Conservation (phyloP, 305 asterid species). For the Rubia occidens region DNA sequence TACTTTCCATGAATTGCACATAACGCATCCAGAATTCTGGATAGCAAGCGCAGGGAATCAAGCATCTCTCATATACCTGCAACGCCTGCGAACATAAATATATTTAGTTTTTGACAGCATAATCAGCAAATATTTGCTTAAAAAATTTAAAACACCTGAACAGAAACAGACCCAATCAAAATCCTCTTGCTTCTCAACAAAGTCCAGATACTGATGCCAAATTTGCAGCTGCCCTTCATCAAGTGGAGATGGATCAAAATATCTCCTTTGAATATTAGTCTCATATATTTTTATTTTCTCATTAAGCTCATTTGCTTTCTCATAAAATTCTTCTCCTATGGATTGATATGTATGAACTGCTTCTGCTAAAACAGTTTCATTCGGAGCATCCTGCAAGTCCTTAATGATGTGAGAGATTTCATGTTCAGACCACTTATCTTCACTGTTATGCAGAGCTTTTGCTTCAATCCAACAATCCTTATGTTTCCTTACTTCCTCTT, state of each 20-base stretch:
- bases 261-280: slow-evolving; percentile 46
- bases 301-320: slow-evolving; percentile 47
- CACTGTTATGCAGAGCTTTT: slow-evolving; percentile 31
- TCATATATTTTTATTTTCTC: slow-evolving; percentile 59
- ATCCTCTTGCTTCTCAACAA: slow-evolving; percentile 62
- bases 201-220: slow-evolving; percentile 86
- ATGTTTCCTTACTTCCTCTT: slow-evolving; percentile 50
- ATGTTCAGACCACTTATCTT: slow-evolving; percentile 30
- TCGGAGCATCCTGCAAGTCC: slow-evolving; percentile 59
- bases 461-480: slow-evolving; percentile 27
- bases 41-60: slow-evolving; percentile 78
- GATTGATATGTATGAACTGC: slow-evolving; percentile 57
- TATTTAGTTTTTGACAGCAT: slow-evolving; percentile 8
- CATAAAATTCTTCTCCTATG: slow-evolving; percentile 60
- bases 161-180: slow-evolving; percentile 51
- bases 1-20: slow-evolving; percentile 68
- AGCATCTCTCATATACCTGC: slow-evolving; percentile 81
- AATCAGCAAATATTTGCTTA: slow-evolving; percentile 1
- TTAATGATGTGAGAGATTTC: slow-evolving; percentile 52
- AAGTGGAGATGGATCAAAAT: slow-evolving; percentile 56
- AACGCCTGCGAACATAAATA: slow-evolving; percentile 42
- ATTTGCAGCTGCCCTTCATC: slow-evolving; percentile 56
- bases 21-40: slow-evolving; percentile 93
- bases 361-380: slow-evolving; percentile 38
- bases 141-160: slow-evolving; percentile 3